A percentile compares a stretch with the other conserved stretches of the same genome.
These are phyloP conservation scores for Cladosporium sp. DNA, from an alignment of 2,329 filamentous ascomycete genomes.

Conservation along the genomic window DNA sequence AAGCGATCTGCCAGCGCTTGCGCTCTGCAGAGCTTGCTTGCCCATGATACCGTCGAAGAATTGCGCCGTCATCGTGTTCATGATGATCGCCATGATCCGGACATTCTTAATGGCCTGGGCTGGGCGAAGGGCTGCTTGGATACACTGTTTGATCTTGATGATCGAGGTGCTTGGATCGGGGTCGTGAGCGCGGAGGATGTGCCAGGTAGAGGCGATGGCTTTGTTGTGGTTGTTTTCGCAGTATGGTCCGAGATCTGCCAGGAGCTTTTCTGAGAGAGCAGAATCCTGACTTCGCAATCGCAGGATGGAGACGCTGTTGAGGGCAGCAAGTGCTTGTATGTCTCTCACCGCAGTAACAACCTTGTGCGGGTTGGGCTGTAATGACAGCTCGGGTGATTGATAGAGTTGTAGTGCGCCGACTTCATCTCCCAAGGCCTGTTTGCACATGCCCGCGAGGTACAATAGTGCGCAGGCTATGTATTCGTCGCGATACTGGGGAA, in stretches of 20 bases:
- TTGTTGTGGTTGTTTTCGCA: slow-evolving; percentile 67
- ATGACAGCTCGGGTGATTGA: slow-evolving; percentile 55
- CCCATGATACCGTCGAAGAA: slow-evolving; percentile 81
- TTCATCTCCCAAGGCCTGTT: slow-evolving; percentile 73
- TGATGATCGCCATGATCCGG: slow-evolving; percentile 75
- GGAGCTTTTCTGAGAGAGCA: slow-evolving; percentile 54
- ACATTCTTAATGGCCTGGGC: slow-evolving; percentile 68
- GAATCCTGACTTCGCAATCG: slow-evolving; percentile 27
- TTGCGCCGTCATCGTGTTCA: slow-evolving; percentile 78
- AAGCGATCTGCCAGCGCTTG: slow-evolving; percentile 46
- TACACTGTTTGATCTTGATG: slow-evolving; percentile 71
- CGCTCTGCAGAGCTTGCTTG: slow-evolving; percentile 50
- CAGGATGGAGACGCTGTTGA: slow-evolving; percentile 48
- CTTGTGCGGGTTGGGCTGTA: slow-evolving; percentile 32
- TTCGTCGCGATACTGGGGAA: slow-evolving; percentile 12
- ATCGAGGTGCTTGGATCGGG: slow-evolving; percentile 61
- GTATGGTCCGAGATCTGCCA: slow-evolving; percentile 63
- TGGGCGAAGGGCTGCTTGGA: slow-evolving; percentile 67
- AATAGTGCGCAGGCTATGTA: slow-evolving; percentile 38
- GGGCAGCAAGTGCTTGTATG: slow-evolving; percentile 42
- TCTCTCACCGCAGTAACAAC: slow-evolving; percentile 31
- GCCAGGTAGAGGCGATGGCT: slow-evolving; percentile 73
- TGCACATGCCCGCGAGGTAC: slow-evolving; percentile 72
- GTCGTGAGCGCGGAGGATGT: slow-evolving; percentile 65
- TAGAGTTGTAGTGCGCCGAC: slow-evolving; percentile 65